Evolutionary conservation across 2,329 filamentous ascomycete genomes (phyloP), one percentile per base, ranked within the genome.

Genomic region (Didymella keratinophila): DNA sequence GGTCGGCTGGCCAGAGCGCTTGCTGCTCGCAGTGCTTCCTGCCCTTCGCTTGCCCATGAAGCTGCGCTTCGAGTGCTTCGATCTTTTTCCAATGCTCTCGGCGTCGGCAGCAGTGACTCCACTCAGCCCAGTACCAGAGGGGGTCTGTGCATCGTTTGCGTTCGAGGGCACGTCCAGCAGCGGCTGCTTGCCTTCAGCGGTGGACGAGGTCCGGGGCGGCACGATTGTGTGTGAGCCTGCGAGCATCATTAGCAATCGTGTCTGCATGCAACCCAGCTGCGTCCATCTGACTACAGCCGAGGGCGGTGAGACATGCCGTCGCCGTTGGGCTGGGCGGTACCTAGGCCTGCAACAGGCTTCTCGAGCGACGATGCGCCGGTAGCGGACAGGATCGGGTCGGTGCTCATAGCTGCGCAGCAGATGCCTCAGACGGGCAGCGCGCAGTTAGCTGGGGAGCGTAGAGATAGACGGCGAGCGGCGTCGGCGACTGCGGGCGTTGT

Each of bases 11-110:
- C 78, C 76, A 32, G 77, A 80, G 60, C 76, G 78, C 68, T 79
- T 80, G 71, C 77, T 79, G 72, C 80, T 82, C 25, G 78, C 76
- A 18, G 75, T 78, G 70, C 81, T 82, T 10, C 72, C 76, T 36
- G 80, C 78, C 63, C 80, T 76, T 63, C 78, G 75, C 62, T 78
- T 78, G 57, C 76, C 78, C 55, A 76, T 75, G 48, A 81, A 74
- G 66, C 80, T 82, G 54, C 80, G 77, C 69, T 81, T 78, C 18
- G 67, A 70, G 42, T 68, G 76, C 71, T 81, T 71, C 46, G 80
- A 81, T 52, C 76, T 77, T 42, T 74, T 70, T 23, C 78, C 78
- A 48, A 81, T 73, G 68, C 78, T 81, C 49, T 81, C 79, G 25
- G 78, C 72, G 63, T 79, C 78, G 47, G 74, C 76, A n/a, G 78